These are phyloP conservation scores for Phoma sp. DNA, from an alignment of 2,329 filamentous ascomycete genomes.

Conservation along the genomic window DNA sequence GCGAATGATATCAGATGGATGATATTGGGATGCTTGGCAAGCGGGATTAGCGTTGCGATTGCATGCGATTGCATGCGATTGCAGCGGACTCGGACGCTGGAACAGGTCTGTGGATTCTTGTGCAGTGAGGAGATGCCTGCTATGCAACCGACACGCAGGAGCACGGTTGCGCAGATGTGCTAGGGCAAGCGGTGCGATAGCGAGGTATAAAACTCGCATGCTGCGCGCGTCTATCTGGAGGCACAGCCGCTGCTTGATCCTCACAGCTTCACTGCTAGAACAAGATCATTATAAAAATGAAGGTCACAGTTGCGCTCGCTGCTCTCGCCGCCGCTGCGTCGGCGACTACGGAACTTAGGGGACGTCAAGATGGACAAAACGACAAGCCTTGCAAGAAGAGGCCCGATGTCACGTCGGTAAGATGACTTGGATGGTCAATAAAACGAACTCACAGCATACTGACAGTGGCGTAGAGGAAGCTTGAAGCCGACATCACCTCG, in stretches of 20 bases:
- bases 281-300: constrained; percentile 25
- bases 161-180: constrained; percentile 8
- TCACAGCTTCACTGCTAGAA: constrained; percentile 8
- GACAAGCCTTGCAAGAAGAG: constrained; percentile 23
- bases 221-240: background rate
- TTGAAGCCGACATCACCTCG: constrained; percentile 36
- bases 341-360: constrained; percentile 19
- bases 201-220: constrained; percentile 7
- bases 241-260: constrained; percentile 11
- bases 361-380: constrained; percentile 20
- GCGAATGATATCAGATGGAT: constrained; percentile 10
- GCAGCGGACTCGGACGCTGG: constrained; percentile 10
- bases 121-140: constrained; percentile 2
- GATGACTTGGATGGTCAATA: background rate
- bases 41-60: constrained; percentile 4
- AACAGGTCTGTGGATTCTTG: constrained; percentile 5
- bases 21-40: constrained; percentile 14
- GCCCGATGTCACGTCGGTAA: constrained; percentile 33
- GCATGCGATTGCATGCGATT: background rate
- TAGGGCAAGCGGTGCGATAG: background rate
- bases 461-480: constrained; percentile 27
- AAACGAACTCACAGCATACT: constrained; percentile 2
- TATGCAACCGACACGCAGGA: constrained; percentile 2
- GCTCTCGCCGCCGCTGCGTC: constrained; percentile 29
- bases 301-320: constrained; percentile 28